Percentiles rank a stretch among this genome's conserved stretches.
Evolutionary conservation across 1,284 basidiomycete species (phyloP).

Genomic region (Microbotryum intermedium): DNA sequence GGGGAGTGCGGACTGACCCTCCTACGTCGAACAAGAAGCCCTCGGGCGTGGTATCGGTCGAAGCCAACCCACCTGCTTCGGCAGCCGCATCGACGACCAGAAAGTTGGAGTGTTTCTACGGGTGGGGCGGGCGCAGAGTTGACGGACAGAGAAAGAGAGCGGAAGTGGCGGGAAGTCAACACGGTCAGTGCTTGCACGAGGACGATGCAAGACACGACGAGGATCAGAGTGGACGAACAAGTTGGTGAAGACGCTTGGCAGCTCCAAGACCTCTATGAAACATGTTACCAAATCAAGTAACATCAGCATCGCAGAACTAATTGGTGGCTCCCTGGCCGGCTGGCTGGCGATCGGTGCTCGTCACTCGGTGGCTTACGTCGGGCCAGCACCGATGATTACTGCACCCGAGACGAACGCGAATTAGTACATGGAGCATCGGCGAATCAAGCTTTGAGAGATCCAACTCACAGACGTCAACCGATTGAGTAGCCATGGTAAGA

Average conservation of each 20-base stretch:
- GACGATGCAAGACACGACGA: background rate
- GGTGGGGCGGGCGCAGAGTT: background rate
- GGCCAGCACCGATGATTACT: constrained; percentile 41
- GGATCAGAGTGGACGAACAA: constrained; percentile 29
- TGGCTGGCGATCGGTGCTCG: background rate
- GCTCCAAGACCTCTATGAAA: constrained; percentile 45
- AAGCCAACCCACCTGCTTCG: constrained; percentile 46
- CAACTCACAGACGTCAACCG: constrained; percentile 24
- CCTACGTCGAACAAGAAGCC: constrained; percentile 51
- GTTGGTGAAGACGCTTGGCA: constrained; percentile 47
- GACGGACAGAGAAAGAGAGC: too few relatives aligned
- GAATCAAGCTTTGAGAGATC: too few relatives aligned
- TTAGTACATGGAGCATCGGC: background rate
- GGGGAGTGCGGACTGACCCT: constrained; percentile 12
- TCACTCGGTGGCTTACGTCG: constrained; percentile 28
- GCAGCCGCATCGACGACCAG: constrained; percentile 43
- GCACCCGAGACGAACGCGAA: background rate
- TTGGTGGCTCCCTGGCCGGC: background rate
- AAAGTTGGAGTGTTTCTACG: constrained; percentile 41
- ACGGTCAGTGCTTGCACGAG: background rate
- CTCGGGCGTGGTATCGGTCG: constrained; percentile 45
- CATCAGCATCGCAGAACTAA: background rate
- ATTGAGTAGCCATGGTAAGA: constrained; percentile 6
- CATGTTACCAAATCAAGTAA: constrained; percentile 21
- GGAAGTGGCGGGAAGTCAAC: background rate